phyloP scores from a whole-genome alignment of 306 rosid genomes.

The Abrus pulchellus region DNA sequence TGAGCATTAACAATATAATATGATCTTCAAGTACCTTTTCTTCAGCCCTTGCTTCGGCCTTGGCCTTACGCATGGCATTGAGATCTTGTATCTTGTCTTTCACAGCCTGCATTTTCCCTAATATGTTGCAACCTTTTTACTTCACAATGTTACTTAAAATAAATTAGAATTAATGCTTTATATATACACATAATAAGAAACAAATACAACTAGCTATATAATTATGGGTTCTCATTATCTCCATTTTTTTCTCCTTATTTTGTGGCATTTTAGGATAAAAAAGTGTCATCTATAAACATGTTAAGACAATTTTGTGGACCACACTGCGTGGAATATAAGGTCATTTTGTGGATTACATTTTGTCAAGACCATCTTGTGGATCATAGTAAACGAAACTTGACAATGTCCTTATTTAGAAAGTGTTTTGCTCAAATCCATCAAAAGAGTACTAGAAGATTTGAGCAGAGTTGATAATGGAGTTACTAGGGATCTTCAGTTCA shows the following conservation, averaged over 20 bases:
- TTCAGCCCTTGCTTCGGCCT: constrained; percentile 74
- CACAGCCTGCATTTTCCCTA: constrained; percentile 71
- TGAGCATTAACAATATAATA: constrained; percentile 1
- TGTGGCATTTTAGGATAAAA: constrained; percentile 27
- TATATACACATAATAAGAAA: constrained; percentile 32
- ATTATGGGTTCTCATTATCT: constrained; percentile 24
- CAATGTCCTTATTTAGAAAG: neutral
- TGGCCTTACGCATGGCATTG: constrained; percentile 65
- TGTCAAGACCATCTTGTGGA: constrained; percentile 1
- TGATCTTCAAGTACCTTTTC: constrained; percentile 60
- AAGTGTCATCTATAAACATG: constrained; percentile 14
- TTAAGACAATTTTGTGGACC: constrained; percentile 32
- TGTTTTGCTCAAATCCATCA: too few relatives aligned
- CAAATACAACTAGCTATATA: neutral
- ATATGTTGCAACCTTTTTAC: neutral
- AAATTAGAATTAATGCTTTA: neutral
- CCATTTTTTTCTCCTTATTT: constrained; percentile 34
- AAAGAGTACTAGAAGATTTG: too few relatives aligned
- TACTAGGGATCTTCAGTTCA: too few relatives aligned
- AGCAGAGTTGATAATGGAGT: too few relatives aligned
- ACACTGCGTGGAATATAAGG: neutral
- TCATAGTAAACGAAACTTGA: neutral
- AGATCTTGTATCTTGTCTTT: constrained; percentile 70
- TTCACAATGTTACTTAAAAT: neutral
- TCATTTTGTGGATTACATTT: neutral